Percentiles rank a stretch among this genome's conserved stretches.
Conservation (phyloP, 495 filamentous ascomycete species). For the Penicillium goetzii region DNA sequence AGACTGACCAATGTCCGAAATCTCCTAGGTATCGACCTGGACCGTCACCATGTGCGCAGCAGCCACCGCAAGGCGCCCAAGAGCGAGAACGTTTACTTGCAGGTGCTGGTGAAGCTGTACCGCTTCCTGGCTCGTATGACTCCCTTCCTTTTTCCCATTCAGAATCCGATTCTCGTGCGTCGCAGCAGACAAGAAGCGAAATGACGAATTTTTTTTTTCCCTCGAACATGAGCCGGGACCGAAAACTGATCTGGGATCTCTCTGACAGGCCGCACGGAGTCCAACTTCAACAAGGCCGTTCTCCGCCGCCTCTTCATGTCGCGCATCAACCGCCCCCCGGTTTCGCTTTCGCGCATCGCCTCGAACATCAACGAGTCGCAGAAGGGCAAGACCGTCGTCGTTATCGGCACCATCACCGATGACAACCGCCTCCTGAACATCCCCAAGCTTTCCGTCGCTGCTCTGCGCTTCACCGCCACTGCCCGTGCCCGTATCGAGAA, state of each 20-base stretch:
- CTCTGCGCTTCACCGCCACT: slow-evolving; percentile 92
- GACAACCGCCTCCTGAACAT: slow-evolving; percentile 89
- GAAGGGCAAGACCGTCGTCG: slow-evolving; percentile 86
- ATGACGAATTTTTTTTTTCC: slow-evolving; percentile 1
- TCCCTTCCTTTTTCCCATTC: slow-evolving; percentile 11
- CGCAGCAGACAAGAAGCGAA: neutral
- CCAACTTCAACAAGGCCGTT: slow-evolving; percentile 94
- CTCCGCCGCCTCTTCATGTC: slow-evolving; percentile 97
- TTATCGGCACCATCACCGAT: slow-evolving; percentile 93
- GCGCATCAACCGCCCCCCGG: slow-evolving; percentile 92
- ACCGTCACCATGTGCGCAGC: slow-evolving; percentile 81
- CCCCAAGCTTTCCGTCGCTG: slow-evolving; percentile 90
- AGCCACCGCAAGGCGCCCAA: slow-evolving; percentile 94
- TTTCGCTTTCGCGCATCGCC: slow-evolving; percentile 89
- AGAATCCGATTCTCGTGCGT: slow-evolving; percentile 16
- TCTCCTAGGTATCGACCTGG: slow-evolving; percentile 64
- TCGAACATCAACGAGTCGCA: slow-evolving; percentile 65
- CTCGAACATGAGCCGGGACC: slow-evolving; percentile 1
- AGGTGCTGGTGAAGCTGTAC: slow-evolving; percentile 98
- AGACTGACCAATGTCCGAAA: slow-evolving; percentile 20
- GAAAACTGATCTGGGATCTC: slow-evolving; percentile 24
- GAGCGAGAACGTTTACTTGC: slow-evolving; percentile 97
- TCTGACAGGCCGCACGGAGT: slow-evolving; percentile 83
- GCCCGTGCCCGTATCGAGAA: slow-evolving; percentile 89
- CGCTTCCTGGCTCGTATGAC: slow-evolving; percentile 94